Base-by-base conservation (phyloP, 768 basidiomycete species). In the Tricholoma flavovirens region DNA sequence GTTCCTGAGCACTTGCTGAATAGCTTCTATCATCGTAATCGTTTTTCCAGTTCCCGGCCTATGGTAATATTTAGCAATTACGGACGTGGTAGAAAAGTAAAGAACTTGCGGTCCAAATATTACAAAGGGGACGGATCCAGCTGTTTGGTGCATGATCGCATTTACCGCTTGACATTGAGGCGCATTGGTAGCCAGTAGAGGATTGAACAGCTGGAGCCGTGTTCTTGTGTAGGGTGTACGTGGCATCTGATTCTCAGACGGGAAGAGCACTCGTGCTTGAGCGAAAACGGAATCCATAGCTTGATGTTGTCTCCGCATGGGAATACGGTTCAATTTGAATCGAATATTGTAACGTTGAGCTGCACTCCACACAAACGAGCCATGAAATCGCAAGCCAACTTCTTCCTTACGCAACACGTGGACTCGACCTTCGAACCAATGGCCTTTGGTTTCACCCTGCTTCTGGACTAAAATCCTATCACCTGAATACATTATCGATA, bases 31-130 rank as follows among this genome's bases (percentile, higher is more conserved):
- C 10, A 82, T 72, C 0, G 83, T 85, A 17, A 86, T 77, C 0
- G 85, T 87, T 67, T 87, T 87, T 1, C 86, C 86, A 0, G 86
- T 87, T 6, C 83, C 83, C 4, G 83, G 83, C 10, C 83, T 83
- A 50, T 26, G 57, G 43, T 12, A 15, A n/a, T 45, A 10, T 46
- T 40, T 15, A 49, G 22, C 21, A 59, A 29, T 22, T 26, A 57
- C 33, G 30, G 40, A 26, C 1, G 35, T 6, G 22, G 55, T 59
- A 49, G 36, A 26, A 17, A 46, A 14, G 5, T 3, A 21, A 42
- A 9, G n/a, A n/a, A 70, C 84, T 66, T 64, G 83, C 81, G 84
- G 84, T 17, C 84, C 84, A 64, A 83, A 86, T 14, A 86, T 70
- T 12, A 83, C 67, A 59, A 86, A 86, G 0, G 84, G 84, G 1